A percentile compares a stretch with the other conserved stretches of the same genome.
phyloP scores from a whole-genome alignment of 805 yeast genomes.

The Priceomyces carsonii region DNA sequence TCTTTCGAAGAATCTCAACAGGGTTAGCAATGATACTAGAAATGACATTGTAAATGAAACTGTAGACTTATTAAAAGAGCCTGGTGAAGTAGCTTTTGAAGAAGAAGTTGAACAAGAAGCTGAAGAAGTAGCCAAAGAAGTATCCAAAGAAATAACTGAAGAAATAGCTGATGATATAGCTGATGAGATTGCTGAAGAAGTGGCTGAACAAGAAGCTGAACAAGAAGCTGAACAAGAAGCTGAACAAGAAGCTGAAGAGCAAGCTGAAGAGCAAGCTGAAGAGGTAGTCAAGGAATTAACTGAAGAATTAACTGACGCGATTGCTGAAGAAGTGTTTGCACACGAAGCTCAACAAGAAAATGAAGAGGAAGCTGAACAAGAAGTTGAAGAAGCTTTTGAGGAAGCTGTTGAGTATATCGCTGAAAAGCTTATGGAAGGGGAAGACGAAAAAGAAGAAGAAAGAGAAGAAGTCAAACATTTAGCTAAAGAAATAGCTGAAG shows the following conservation, averaged over 20 bases:
- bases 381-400: background rate
- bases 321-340: constrained; percentile 1
- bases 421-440: constrained; percentile 11
- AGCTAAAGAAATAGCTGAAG: constrained; percentile 14
- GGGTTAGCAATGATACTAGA: too few species aligned
- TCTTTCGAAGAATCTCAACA: too few species aligned
- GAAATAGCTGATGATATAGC: background rate
- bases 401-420: background rate
- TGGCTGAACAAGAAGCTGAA: background rate
- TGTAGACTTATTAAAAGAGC: too few species aligned
- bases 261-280: background rate
- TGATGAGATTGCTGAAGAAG: constrained; percentile 8
- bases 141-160: constrained; percentile 21
- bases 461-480: constrained; percentile 7
- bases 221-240: constrained; percentile 1
- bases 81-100: background rate
- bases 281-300: background rate
- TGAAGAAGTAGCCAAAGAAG: constrained; percentile 9
- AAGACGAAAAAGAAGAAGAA: constrained; percentile 7
- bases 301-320: constrained; percentile 7
- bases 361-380: background rate
- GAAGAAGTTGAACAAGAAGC: constrained; percentile 10
- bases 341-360: background rate
- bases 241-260: background rate
- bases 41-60: too few species aligned